A percentile compares a stretch with the other conserved stretches of the same genome.
phyloP scores from a whole-genome alignment of 805 yeast genomes.

The Kuraishia floccosa region DNA sequence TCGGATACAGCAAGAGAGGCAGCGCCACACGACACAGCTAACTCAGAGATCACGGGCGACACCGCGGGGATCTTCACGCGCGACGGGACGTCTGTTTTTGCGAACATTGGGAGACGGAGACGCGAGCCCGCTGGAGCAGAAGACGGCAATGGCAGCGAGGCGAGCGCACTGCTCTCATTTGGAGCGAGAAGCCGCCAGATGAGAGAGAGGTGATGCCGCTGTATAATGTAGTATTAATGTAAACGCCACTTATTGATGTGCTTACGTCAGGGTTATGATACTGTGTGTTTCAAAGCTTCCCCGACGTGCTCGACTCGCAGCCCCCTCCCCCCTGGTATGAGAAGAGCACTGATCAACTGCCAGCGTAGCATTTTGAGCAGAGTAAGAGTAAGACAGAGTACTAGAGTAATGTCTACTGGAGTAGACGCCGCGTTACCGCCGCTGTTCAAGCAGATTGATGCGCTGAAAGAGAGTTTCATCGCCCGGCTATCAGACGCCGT shows the following conservation, averaged over 20 bases:
- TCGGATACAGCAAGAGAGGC: neutral
- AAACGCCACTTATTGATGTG: too few species aligned
- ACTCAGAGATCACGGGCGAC: conserved; percentile 1
- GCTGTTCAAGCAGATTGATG: conserved; percentile 53
- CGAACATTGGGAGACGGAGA: conserved; percentile 1
- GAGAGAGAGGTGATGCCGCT: conserved; percentile 1
- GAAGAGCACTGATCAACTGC: too few species aligned
- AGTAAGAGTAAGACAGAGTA: too few species aligned
- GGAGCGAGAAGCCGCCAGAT: neutral
- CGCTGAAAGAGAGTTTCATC: conserved; percentile 65
- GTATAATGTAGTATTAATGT: too few species aligned
- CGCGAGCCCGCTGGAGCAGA: neutral
- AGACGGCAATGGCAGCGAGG: conserved; percentile 1
- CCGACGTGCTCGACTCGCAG: too few species aligned
- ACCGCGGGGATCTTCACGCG: conserved; percentile 1
- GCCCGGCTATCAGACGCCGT: conserved; percentile 73
- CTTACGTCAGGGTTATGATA: too few species aligned
- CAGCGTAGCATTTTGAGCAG: too few species aligned
- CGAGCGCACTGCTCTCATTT: conserved; percentile 2
- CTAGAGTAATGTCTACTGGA: too few species aligned
- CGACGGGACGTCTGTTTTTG: neutral
- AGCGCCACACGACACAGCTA: neutral
- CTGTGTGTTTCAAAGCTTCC: too few species aligned
- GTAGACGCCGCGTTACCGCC: conserved; percentile 18
- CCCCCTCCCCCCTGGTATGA: too few species aligned